These are phyloP conservation scores for Gamsiella multidivaricata DNA, from an alignment of 192 early-diverging fungal genomes.

Conservation along the genomic window DNA sequence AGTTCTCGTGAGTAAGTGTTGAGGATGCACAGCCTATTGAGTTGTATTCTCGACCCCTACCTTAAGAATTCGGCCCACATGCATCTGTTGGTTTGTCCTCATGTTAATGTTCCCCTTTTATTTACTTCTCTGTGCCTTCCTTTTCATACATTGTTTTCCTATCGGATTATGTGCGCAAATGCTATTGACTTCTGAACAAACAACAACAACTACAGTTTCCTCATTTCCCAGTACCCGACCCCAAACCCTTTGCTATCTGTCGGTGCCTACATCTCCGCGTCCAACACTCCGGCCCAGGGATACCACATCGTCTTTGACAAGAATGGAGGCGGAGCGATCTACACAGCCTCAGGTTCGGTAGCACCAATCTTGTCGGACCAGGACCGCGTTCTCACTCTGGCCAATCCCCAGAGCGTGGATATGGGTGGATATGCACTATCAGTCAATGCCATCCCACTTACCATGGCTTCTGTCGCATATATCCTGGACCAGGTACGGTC, in stretches of 20 bases:
- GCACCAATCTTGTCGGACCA: neutral
- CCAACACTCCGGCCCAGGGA: constrained; percentile 24
- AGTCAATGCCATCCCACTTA: constrained; percentile 25
- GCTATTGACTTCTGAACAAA: too few relatives aligned
- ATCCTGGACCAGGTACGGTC: constrained; percentile 34
- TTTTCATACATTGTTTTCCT: too few relatives aligned
- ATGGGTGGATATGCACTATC: constrained; percentile 22
- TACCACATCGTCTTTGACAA: constrained; percentile 34
- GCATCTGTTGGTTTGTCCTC: too few relatives aligned
- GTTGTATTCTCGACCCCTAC: too few relatives aligned
- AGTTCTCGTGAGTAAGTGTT: constrained; percentile 17
- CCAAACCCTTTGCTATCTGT: constrained; percentile 15
- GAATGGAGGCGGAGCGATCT: constrained; percentile 13
- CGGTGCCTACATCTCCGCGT: constrained; percentile 16
- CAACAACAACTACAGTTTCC: too few relatives aligned
- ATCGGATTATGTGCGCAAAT: too few relatives aligned
- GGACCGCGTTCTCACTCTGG: constrained; percentile 14
- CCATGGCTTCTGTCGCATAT: constrained; percentile 28
- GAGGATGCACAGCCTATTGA: neutral
- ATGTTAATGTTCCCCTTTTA: too few relatives aligned
- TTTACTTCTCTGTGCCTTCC: too few relatives aligned
- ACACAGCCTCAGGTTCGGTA: constrained; percentile 1
- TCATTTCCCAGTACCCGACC: constrained; percentile 7
- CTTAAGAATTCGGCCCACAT: too few relatives aligned
- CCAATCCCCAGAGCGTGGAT: constrained; percentile 17